Evolutionary conservation across 768 basidiomycete genomes (phyloP), one percentile per base, ranked within the genome.

Genomic region (Suillus tomentosus): DNA sequence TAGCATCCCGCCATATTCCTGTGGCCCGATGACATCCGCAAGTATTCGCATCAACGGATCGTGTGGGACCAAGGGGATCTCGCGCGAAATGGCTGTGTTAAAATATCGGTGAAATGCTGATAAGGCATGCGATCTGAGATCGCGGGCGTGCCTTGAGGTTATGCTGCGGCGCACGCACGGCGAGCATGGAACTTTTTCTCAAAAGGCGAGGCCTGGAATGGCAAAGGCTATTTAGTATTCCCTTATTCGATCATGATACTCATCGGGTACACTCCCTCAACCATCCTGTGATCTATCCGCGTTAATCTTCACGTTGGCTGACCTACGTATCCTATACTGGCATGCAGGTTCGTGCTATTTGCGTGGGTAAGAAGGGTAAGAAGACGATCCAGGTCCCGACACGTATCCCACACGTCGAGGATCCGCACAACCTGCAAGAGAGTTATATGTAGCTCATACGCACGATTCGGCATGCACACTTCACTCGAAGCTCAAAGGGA

Each of bases 61-160:
- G 56, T 57, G 55, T 22, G 56, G 22, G n/a, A 56, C 22, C 37
- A 37, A 51, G 7, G 3, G 50, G 27, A 53, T 53, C 51, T 31
- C 57, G 31, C 57, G 19, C 17, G 40, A 27, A 31, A 42, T 24
- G 17, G 53, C 59, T 67, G 40, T 43, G 43, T 11, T 53, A 34
- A 68, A 67, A 66, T 67, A 69, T 73, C 62, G 66, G 66, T 67
- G 63, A 71, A 74, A 70, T 66, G 67, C 61, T 74, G 73, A 74
- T 74, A 76, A 73, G 73, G 62, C 22, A 57, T 54, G 60, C 42
- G 64, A 74, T 74, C 74, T 74, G 40, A 74, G 74, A 74, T 74
- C 42, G 22, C 31, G 31, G 39, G 39, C 39, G 62, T 63, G 31
- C 72, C 70, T 67, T 62, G 68, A 55, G 31, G 31, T 31, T 31